These are phyloP conservation scores for Ampelocalamus luodianensis DNA, from an alignment of 176 grass and related monocot genomes.

Conservation along the genomic window DNA sequence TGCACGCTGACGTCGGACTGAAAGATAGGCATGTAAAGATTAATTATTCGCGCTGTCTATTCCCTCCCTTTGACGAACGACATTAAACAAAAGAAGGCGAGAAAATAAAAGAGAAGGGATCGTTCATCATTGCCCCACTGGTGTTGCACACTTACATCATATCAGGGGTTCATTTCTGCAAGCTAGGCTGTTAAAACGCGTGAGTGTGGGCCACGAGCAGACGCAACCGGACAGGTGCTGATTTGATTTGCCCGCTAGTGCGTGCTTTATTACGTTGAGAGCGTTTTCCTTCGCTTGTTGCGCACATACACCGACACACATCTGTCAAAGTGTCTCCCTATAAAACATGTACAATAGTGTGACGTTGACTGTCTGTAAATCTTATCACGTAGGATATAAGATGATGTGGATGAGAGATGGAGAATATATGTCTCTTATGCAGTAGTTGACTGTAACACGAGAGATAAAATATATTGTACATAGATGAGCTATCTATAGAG, in stretches of 20 bases:
- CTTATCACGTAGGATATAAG: too few species aligned
- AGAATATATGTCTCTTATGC: too few species aligned
- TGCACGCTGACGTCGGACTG: constrained; percentile 43
- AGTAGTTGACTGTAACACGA: too few species aligned
- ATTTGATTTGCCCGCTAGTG: constrained; percentile 24
- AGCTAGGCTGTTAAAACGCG: constrained; percentile 83
- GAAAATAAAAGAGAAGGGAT: neutral
- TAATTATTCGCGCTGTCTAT: constrained; percentile 28
- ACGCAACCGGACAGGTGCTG: constrained; percentile 8
- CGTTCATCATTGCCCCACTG: constrained; percentile 22
- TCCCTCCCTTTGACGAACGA: constrained; percentile 25
- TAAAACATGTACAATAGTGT: too few species aligned
- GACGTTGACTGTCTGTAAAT: too few species aligned
- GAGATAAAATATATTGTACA: too few species aligned
- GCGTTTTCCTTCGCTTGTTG: neutral
- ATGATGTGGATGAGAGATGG: too few species aligned
- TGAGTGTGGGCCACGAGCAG: constrained; percentile 30
- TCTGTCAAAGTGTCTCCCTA: neutral
- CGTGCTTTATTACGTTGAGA: neutral
- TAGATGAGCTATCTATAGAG: too few species aligned
- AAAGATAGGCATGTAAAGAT: constrained; percentile 30
- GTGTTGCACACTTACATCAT: neutral
- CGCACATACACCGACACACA: neutral
- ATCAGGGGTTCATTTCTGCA: neutral
- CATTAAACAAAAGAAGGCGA: neutral